Base-by-base conservation (phyloP, 2,329 filamentous ascomycete genomes). In the Penicillium olsonii region DNA sequence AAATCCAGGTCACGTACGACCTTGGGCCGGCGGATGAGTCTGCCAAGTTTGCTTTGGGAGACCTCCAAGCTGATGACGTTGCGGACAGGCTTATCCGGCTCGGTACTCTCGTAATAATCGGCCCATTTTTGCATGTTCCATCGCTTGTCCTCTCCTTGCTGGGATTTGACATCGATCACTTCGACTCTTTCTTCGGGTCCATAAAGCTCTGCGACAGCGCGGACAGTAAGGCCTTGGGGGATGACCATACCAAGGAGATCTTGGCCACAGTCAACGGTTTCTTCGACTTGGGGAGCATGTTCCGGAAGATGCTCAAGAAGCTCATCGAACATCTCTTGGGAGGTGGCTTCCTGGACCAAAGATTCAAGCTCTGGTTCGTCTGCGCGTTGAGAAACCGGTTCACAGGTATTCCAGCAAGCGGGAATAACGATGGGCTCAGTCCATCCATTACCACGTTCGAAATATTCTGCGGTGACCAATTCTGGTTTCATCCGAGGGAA, bases 41-140 rank as follows among this genome's bases (percentile, higher is more conserved):
- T 77, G 22, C 84, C 84, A 22, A 87, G 69, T 55, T 75, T 81
- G 52, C 81, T 86, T 54, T 83, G 78, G 7, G 84, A 87, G 2
- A 87, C 81, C 62, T 87, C 84, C 26, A 87, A 71, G 56, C 84
- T 87, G 62, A 87, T 87, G 51, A 87, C 85, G 61, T 87, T 87
- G 5, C 83, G 80, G 31, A 87, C 83, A 2, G 78, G 73, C 65
- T 87, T 86, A 42, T 77, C 70, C 7, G 48, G 41, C 29, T 81
- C 79, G 20, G 75, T 75, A 54, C 78, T 78, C 59, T 84, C 81
- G 57, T 87, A 85, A 64, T 87, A 87, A 62, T 87, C 83, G 7
- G 83, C 83, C 82, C 84, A 87, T 63, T 83, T 80, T 48, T 77
- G 75, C 71, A 87, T 80, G 26, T 80, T 84, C 83, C 83, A 87